Evolutionary conservation across 108 stramenopile genomes (phyloP), one percentile per base, ranked within the genome.

Genomic region (Nannochloropsis salina): DNA sequence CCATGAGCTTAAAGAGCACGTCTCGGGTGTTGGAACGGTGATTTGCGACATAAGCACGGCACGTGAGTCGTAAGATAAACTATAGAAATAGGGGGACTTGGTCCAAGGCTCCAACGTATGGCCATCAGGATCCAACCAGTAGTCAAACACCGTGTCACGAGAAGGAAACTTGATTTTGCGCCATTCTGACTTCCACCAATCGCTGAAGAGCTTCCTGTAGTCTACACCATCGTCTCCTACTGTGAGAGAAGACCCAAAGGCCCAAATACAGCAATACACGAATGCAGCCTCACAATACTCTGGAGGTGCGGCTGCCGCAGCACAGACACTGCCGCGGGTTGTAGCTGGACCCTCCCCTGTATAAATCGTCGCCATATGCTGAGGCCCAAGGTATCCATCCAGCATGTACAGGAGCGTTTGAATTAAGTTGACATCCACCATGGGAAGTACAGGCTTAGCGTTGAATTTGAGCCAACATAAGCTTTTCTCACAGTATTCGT

Each of bases 111-210:
- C 94, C 85, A 94, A 94, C 18, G 84, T 22, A 44, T 92, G 92
- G 15, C 89, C 45, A 21, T 87, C 92, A 0, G 93, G 91, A 80
- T 95, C 93, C 9, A 94, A 92, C 90, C 92, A 94, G 90, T 95
- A 95, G 89, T 95, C 95, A 84, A 95, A 95, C n/a, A 95, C 93
- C 18, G 94, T 94, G 44, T 94, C 93, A 42, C 94, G 93, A 45
- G 88, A 85, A 8, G 94, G 95, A 51, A 94, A 91, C 82, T 94
- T 94, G 81, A 95, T 93, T 80, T 86, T 90, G 81, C 93, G 93
- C 90, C 92, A 95, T 41, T 93, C 89, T 1, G 85, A 83, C 43
- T 92, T 87, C 95, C 95, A 95, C 90, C 90, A 95, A 45, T 94
- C 93, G 41, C 88, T 89, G 86, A 95, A 93, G 45, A 93, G 15